Evolutionary conservation across 225 moss, liverwort and hornwort genomes (phyloP), one percentile per base, ranked within the genome.

Genomic region (Sphagnum contortum): DNA sequence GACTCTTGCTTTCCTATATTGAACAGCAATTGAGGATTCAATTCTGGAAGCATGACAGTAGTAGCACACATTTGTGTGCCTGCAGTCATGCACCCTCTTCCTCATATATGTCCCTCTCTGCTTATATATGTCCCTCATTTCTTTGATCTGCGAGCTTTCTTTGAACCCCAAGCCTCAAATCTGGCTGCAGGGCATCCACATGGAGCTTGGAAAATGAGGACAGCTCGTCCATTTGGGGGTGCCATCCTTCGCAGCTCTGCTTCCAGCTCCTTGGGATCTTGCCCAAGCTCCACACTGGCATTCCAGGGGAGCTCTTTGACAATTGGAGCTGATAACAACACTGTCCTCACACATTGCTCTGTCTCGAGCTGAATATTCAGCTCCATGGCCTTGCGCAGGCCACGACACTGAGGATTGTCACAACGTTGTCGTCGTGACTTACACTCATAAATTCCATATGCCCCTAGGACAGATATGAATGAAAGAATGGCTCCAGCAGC

Each of bases 281-380:
- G 88, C 9, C 81, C 81, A 51, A 88, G 62, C 60, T 83, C 88
- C 12, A 80, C 62, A 7, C 83, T 77, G 7, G 82, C 85, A 47
- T 75, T 83, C 91, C 91, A 88, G n/a, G 83, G 83, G 12, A 86
- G 71, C 74, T 83, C 88, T 64, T 74, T 73, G n/a, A 70, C 71
- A 4, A 73, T 66, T 4, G 69, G 71, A 29, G 29, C 29, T 29
- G 29, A 29, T 29, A 1, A 29, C 5, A 70, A 64, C 46, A 72
- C 67, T 3, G 83, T 72, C 60, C 76, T 85, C 14, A 91, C 78
- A 66, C 88, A 88, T 61, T 91, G 83, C 54, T 91, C 91, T 12
- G 85, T 86, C 74, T 91, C 88, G 12, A 91, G 67, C 74, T 91
- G 91, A n/a, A 91, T 91, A 53, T 91, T 88, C n/a, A 91, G 74